Evolutionary conservation across 108 stramenopile genomes (phyloP).

Genomic region (Bacterosira constricta): DNA sequence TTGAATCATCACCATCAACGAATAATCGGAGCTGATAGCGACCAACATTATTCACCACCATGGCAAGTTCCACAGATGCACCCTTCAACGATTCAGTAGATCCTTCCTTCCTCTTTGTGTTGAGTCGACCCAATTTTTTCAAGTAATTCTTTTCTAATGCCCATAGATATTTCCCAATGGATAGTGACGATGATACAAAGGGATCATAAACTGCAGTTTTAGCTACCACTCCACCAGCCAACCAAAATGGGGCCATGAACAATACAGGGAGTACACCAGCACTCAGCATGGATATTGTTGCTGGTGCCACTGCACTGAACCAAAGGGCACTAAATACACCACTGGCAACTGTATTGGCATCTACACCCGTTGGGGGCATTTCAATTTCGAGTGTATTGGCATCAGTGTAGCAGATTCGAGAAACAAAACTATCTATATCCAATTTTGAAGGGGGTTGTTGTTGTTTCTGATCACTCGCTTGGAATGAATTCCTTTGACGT

Average conservation of each 20-base stretch:
- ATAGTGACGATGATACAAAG: conserved; percentile 7
- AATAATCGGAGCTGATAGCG: conserved; percentile 16
- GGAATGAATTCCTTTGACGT: too few species aligned
- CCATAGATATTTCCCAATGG: conserved; percentile 52
- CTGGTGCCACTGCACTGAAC: conserved; percentile 44
- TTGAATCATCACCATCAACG: not conserved
- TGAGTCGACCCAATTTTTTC: not conserved
- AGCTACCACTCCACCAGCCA: conserved; percentile 42
- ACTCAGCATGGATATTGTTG: conserved; percentile 28
- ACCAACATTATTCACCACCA: conserved; percentile 34
- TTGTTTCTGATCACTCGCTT: not conserved
- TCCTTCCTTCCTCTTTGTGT: conserved; percentile 11
- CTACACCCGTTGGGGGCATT: conserved; percentile 28
- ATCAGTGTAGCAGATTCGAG: conserved; percentile 27
- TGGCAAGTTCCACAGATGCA: conserved; percentile 18
- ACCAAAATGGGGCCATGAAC: conserved; percentile 55
- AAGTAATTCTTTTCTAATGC: conserved; percentile 24
- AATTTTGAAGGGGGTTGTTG: not conserved
- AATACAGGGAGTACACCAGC: conserved; percentile 6
- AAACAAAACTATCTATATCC: too few species aligned
- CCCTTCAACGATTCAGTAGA: conserved; percentile 32
- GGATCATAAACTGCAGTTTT: conserved; percentile 46
- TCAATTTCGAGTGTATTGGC: conserved; percentile 44
- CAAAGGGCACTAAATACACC: conserved; percentile 39
- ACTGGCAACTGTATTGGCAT: conserved; percentile 8